Evolutionary conservation across 306 rosid genomes (phyloP), one percentile per base, ranked within the genome.

Genomic region (Castanea sativa): DNA sequence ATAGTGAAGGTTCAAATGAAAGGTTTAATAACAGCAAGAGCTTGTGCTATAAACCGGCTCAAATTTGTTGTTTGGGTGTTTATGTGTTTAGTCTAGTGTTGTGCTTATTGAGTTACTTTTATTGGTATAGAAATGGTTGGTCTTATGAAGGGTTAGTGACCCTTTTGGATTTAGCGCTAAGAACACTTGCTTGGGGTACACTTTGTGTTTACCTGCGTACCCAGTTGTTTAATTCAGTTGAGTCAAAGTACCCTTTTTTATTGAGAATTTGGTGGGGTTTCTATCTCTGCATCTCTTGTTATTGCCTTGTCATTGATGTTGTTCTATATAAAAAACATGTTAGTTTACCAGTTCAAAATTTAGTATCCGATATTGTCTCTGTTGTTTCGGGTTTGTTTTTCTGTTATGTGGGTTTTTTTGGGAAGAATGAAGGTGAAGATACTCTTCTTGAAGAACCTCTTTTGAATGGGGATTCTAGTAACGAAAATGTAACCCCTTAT

Each of bases 251-350:
- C 63, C 78, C 85, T 3, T 53, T 21, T 49, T 69, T 74, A 51
- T 73, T 85, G 59, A 80, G 89, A 78, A 43, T 88, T 55, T 88
- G 89, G 91, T 88, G 91, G 87, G 84, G 83, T 79, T 85, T 77
- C 58, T 88, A 80, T 81, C 74, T 85, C 32, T 69, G 71, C 57
- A 21, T 88, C 38, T 83, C 84, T 53, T 80, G 83, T 69, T 85
- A 80, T 74, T 78, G 73, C 73, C 78, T 88, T 25, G 82, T 80
- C 32, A 49, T 80, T 32, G 84, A 85, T 73, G 33, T 77, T 14
- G 68, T 85, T 71, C 82, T 59, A 15, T 64, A 59, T 79, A 10
- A 67, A 63, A 75, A 85, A 45, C 79, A 69, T 3, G 20, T 71
- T 49, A 49, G 73, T 20, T 45, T 82, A 21, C 78, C 87, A 15